phyloP scores from a whole-genome alignment of 2,329 filamentous ascomycete species.

The Parascedosporium putredinis region DNA sequence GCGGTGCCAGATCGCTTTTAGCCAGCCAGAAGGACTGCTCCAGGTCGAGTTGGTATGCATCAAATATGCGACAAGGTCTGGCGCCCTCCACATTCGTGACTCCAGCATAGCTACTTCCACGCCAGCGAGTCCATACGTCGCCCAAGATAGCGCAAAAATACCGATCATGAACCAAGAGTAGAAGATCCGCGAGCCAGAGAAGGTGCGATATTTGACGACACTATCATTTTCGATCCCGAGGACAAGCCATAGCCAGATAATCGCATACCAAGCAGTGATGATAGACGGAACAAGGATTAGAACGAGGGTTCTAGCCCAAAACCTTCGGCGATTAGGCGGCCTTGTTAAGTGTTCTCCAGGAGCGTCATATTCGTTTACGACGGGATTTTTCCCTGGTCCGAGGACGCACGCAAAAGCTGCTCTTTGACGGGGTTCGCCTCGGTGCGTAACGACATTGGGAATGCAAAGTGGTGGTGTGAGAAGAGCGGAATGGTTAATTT shows the following conservation, averaged over 20 bases:
- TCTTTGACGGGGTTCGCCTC: not conserved
- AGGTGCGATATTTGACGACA: constrained; percentile 9
- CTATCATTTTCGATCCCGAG: not conserved
- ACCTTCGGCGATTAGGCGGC: not conserved
- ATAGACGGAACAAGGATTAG: constrained; percentile 7
- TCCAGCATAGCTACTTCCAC: constrained; percentile 12
- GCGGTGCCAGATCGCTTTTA: constrained; percentile 2
- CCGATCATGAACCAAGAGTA: constrained; percentile 14
- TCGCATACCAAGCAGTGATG: constrained; percentile 7
- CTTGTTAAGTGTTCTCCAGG: not conserved
- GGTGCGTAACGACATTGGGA: too few species aligned
- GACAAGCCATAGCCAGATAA: constrained; percentile 8
- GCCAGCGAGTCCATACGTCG: constrained; percentile 11
- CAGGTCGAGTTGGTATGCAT: constrained; percentile 10
- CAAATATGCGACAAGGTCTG: constrained; percentile 6
- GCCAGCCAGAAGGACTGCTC: constrained; percentile 12
- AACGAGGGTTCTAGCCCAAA: constrained; percentile 7
- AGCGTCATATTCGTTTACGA: not conserved
- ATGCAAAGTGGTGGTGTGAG: too few species aligned
- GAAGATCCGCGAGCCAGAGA: constrained; percentile 8
- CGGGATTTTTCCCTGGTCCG: not conserved
- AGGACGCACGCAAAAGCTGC: not conserved
- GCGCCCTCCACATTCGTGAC: constrained; percentile 1
- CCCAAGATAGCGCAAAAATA: constrained; percentile 13
- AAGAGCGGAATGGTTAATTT: too few species aligned